Base-by-base conservation (phyloP, 1,284 basidiomycete species). In the Ceratobasidium sp. region DNA sequence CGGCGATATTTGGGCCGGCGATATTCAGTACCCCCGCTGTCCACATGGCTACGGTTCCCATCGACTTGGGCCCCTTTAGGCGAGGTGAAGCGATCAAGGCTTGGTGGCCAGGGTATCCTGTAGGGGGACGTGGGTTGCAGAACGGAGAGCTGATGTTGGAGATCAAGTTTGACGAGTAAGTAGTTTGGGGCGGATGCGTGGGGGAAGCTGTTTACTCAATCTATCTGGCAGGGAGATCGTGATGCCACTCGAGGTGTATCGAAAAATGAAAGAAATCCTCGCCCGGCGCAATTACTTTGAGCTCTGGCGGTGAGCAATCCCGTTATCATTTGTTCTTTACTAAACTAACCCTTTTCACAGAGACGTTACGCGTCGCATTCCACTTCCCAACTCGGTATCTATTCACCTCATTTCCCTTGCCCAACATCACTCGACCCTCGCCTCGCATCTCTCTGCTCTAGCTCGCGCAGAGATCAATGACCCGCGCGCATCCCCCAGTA, bases 91-190 rank as follows among this genome's bases (percentile, higher is more conserved):
- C 85, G 8, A 87, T 94, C 16, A 94, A 96, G 81, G 94, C 93
- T 10, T 95, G 93, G 93, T 95, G 91, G 84, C 92, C 93, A n/a
- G 89, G 94, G 20, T 84, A 93, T 74, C 87, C 89, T 62, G 83
- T 86, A 50, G 87, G 85, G 67, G 65, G 52, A 14, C 62, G 69
- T 6, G 74, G 76, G n/a, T 14, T 46, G 20, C 68, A 60, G 81
- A 88, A 90, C 5, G 94, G 94, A 46, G 93, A 95, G 80, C 84
- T 96, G 69, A 88, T 90, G 70, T 84, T 96, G 81, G 92, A 90
- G 81, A 84, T 95, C 68, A 87, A 88, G 78, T 90, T 95, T 10
- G 89, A 93, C 77, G 94, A 96, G 92, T 94, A 82, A 83, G 92
- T 89, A 18, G 80, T 12, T 38, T 18, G 41, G 18, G 33, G 46